Evolutionary conservation across 2,329 filamentous ascomycete species (phyloP).

Genomic region (Trichoderma simmonsii): DNA sequence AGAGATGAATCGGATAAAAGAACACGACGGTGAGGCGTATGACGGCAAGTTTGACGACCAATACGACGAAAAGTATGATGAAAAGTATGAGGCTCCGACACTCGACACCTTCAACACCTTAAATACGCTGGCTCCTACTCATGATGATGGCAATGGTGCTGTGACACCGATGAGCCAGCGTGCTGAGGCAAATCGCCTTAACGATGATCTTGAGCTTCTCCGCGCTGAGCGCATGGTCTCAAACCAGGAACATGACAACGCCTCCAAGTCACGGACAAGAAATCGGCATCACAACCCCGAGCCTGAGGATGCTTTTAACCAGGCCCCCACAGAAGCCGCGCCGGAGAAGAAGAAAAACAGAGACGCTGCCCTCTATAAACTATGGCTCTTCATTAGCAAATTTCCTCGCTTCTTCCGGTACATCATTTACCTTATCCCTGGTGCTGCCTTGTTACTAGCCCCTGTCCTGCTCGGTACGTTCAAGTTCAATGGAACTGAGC

Average conservation of each 20-base stretch:
- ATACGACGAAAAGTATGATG: constrained; percentile 12
- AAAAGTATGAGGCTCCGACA: constrained; percentile 23
- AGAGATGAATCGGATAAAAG: constrained; percentile 1
- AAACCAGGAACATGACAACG: constrained; percentile 38
- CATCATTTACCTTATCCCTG: constrained; percentile 46
- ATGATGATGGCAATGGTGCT: constrained; percentile 22
- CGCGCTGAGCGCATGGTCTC: constrained; percentile 47
- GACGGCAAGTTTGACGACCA: constrained; percentile 3
- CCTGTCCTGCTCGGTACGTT: constrained; percentile 45
- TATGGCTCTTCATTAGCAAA: constrained; percentile 46
- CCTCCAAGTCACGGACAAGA: constrained; percentile 25
- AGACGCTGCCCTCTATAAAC: constrained; percentile 36
- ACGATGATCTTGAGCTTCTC: constrained; percentile 49
- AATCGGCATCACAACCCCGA: constrained; percentile 35
- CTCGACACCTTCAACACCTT: constrained; percentile 32
- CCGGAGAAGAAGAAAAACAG: constrained; percentile 31
- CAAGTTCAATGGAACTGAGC: constrained; percentile 36
- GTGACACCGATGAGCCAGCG: constrained; percentile 30
- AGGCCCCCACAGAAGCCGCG: constrained; percentile 28
- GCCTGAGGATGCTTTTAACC: constrained; percentile 48
- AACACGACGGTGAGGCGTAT: not conserved
- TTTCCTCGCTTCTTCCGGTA: constrained; percentile 51
- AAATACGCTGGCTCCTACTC: constrained; percentile 27
- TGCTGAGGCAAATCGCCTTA: constrained; percentile 38
- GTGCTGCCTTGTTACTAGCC: constrained; percentile 43